Percentiles rank a stretch among this genome's conserved stretches.
These are phyloP conservation scores for Fraxinus paxiana DNA, from an alignment of 305 asterid species.

Conservation along the genomic window DNA sequence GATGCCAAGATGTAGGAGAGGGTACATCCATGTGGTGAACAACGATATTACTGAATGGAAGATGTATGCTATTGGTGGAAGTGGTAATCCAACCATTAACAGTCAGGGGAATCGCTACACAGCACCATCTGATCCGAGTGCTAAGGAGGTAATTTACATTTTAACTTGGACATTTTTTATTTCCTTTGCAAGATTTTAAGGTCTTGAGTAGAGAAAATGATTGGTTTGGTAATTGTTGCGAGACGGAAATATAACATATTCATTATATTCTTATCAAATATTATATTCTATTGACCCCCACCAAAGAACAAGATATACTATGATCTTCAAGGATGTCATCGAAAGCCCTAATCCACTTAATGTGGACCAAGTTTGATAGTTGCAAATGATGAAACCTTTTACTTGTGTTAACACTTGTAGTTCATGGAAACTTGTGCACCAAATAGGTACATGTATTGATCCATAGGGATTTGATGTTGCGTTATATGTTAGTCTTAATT, in stretches of 20 bases:
- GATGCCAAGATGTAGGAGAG: slow-evolving; percentile 71
- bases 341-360: not conserved
- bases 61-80: slow-evolving; percentile 71
- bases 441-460: not conserved
- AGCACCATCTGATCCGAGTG: slow-evolving; percentile 52
- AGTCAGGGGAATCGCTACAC: slow-evolving; percentile 60
- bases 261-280: not conserved
- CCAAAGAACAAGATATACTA: not conserved
- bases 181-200: not conserved
- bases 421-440: not conserved
- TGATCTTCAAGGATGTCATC: not conserved
- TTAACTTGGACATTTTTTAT: not conserved
- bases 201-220: not conserved
- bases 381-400: not conserved
- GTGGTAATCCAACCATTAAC: slow-evolving; percentile 58
- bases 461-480: not conserved
- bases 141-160: slow-evolving; percentile 52
- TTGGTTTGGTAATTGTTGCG: not conserved
- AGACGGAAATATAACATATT: not conserved
- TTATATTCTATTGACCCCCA: not conserved
- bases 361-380: not conserved
- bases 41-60: slow-evolving; percentile 60
- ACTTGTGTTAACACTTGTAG: not conserved
- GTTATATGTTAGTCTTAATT: not conserved
- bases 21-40: slow-evolving; percentile 64